These are phyloP conservation scores for Parachlorella kessleri DNA, from an alignment of 139 green algal species.

Conservation along the genomic window DNA sequence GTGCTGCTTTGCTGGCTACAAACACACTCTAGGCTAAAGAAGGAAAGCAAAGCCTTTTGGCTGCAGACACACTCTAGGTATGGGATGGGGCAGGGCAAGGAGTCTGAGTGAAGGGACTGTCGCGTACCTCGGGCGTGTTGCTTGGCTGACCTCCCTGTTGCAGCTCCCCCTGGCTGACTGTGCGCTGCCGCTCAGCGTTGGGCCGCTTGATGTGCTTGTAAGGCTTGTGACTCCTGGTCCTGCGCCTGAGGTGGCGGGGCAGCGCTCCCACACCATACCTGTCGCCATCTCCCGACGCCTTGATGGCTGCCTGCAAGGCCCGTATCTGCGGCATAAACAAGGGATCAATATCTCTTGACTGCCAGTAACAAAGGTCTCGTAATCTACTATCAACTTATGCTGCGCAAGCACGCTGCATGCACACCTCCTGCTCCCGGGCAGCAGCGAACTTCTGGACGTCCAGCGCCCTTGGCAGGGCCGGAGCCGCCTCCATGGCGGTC, in stretches of 20 bases:
- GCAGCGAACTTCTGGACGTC: slow-evolving; percentile 35
- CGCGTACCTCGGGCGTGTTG: too few relatives aligned
- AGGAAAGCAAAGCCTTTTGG: too few relatives aligned
- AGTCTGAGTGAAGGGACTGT: too few relatives aligned
- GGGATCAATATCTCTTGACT: background rate
- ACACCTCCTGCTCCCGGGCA: slow-evolving; percentile 30
- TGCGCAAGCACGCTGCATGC: too few relatives aligned
- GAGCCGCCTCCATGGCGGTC: too few relatives aligned
- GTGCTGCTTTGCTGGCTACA: too few relatives aligned
- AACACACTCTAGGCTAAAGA: too few relatives aligned
- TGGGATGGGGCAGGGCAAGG: too few relatives aligned
- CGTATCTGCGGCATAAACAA: slow-evolving; percentile 23
- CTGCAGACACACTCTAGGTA: too few relatives aligned
- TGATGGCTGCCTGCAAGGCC: background rate
- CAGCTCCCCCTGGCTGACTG: too few relatives aligned
- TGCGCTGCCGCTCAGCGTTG: slow-evolving; percentile 34
- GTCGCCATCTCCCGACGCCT: background rate
- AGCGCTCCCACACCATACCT: slow-evolving; percentile 29
- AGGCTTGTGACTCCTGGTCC: slow-evolving; percentile 50
- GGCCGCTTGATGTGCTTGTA: slow-evolving; percentile 38
- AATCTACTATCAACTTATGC: too few relatives aligned
- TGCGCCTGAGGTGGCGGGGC: slow-evolving; percentile 34
- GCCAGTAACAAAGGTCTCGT: background rate
- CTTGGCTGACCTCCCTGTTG: too few relatives aligned
- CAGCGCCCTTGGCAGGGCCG: slow-evolving; percentile 22